phyloP scores from a whole-genome alignment of 495 filamentous ascomycete genomes.

The Neurospora africana region DNA sequence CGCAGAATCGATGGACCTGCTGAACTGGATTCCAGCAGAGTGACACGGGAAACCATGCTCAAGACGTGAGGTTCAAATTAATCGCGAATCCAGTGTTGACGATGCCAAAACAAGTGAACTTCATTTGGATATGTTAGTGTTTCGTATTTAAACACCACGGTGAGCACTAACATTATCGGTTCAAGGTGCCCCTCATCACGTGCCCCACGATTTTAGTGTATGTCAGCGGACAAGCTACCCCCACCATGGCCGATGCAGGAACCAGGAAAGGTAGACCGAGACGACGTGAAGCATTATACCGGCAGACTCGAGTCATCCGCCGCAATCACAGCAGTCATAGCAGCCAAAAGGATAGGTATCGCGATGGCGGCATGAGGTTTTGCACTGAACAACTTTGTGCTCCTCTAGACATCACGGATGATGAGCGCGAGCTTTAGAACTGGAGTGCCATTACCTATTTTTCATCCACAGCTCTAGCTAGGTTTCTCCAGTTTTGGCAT shows the following conservation, averaged over 20 bases:
- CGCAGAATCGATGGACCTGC: background rate
- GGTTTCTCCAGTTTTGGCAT: background rate
- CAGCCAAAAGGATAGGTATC: background rate
- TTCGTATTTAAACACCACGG: background rate
- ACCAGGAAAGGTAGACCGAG: background rate
- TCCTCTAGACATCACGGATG: background rate
- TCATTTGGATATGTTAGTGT: background rate
- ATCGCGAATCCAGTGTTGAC: background rate
- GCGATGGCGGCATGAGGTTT: background rate
- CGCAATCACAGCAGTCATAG: background rate
- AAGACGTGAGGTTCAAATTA: background rate
- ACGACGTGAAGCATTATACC: background rate
- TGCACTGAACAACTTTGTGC: background rate
- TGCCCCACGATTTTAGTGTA: background rate
- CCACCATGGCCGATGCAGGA: background rate
- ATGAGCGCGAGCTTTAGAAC: background rate
- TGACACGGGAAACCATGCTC: background rate
- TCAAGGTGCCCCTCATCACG: slow-evolving; percentile 10
- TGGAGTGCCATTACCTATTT: background rate
- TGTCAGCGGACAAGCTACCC: background rate
- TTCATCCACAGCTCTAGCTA: background rate
- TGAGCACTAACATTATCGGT: background rate
- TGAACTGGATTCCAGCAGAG: background rate
- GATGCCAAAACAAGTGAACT: background rate
- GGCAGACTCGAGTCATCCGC: background rate